Evolutionary conservation across 257 asterid species (phyloP).

Genomic region (Sherardia arvensis): DNA sequence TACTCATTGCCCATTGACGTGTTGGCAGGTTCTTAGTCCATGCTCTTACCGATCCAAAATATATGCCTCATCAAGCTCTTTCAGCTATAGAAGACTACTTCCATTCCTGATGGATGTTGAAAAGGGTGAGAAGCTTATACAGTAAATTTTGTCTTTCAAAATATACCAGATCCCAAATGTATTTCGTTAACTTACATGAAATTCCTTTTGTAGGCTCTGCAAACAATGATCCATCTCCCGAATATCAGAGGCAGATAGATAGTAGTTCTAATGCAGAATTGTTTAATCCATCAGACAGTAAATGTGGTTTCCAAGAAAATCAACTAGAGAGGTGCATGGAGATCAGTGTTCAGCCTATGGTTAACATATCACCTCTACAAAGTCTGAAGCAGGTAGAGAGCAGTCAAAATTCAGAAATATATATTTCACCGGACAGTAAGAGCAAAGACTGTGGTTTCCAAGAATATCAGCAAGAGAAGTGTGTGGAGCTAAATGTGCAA

Average conservation of each 20-base stretch:
- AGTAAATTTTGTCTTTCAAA: slow-evolving; percentile 1
- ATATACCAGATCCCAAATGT: not conserved
- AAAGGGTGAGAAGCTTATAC: slow-evolving; percentile 27
- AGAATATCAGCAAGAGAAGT: slow-evolving; percentile 15
- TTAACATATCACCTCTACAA: not conserved
- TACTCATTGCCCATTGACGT: slow-evolving; percentile 8
- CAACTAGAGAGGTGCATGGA: slow-evolving; percentile 12
- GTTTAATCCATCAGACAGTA: not conserved
- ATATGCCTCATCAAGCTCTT: slow-evolving; percentile 44
- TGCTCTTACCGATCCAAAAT: slow-evolving; percentile 52
- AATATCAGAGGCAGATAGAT: slow-evolving; percentile 15
- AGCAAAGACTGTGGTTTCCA: slow-evolving; percentile 8
- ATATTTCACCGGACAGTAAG: not conserved
- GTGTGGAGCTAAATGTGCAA: slow-evolving; percentile 7
- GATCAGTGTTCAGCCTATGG: slow-evolving; percentile 4
- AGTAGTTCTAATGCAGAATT: not conserved
- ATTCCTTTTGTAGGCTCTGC: slow-evolving; percentile 27
- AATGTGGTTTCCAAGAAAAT: slow-evolving; percentile 15
- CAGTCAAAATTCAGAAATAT: slow-evolving; percentile 10
- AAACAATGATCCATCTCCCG: slow-evolving; percentile 18
- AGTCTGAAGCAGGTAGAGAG: not conserved
- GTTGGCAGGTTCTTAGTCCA: slow-evolving; percentile 51
- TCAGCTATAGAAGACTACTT: slow-evolving; percentile 67
- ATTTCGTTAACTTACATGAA: not conserved
- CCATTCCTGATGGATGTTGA: slow-evolving; percentile 69